Evolutionary conservation across 1,284 basidiomycete genomes (phyloP), one percentile per base, ranked within the genome.

Genomic region (Ceratobasidium sp.): DNA sequence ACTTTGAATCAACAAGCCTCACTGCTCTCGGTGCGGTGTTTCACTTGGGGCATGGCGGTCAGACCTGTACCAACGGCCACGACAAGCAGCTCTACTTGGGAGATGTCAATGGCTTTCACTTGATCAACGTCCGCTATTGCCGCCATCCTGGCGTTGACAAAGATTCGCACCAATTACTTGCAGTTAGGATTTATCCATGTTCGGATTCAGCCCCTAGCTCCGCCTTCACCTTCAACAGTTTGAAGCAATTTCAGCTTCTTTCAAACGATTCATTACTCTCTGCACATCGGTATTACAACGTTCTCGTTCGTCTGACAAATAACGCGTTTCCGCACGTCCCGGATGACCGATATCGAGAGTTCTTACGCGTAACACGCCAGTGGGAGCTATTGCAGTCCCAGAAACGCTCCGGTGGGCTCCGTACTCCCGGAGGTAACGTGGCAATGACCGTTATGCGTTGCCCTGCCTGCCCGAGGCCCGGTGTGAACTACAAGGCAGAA

Each of bases 131-230:
- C 11, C 27, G 24, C 8, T 63, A 47, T 15, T 63, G 60, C 15
- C 6, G 24, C 6, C 48, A 45, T 24, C 14, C 60, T 14, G 7
- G 14, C 6, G 24, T 24, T 29, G 24, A 63, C 11, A 22, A 48
- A 17, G 29, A 48, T 29, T 4, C 19, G 3, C 60, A 63, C 15
- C 60, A 47, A 6, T 27, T 63, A 8, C 22, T 17, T 5, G 41
- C 45, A 15, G 22, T 47, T 15, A 63, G n/a, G 11, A 62, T 63
- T 19, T 45, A 47, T 29, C 60, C 44, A 15, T 63, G 60, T 17
- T 63, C 60, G 5, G 60, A 63, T 8, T 27, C 24, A 15, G 19
- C 1, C 31, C 60, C 60, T 1, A 31, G 44, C 6, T 47, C 24
- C 1, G 60, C 44, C 6, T 63, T 48, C n/a, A 63, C 60, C 1